These are phyloP conservation scores for Arachis monticola DNA, from an alignment of 331 rosid genomes.

Conservation along the genomic window DNA sequence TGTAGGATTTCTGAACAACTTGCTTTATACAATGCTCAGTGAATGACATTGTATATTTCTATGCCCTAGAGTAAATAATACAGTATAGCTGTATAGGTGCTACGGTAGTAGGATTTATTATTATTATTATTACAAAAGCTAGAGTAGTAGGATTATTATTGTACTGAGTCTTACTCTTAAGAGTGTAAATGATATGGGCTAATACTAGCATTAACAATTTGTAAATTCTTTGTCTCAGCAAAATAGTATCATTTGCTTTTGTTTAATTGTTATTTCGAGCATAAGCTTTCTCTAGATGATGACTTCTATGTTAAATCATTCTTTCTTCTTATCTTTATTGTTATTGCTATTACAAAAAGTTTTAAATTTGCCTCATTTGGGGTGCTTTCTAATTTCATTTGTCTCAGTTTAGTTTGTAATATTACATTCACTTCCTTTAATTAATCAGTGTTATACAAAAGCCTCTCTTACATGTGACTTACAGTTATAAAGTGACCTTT, in stretches of 20 bases:
- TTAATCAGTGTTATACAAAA: no score
- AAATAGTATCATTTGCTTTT: no score
- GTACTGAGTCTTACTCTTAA: not conserved
- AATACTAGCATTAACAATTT: constrained; percentile 15
- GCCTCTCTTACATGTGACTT: no score
- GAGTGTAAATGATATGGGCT: not conserved
- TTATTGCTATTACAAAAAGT: not conserved
- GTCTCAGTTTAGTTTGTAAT: no score
- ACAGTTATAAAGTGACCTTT: no score
- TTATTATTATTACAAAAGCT: no score
- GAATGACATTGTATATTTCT: not conserved
- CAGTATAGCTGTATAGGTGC: no score
- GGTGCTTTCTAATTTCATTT: no score
- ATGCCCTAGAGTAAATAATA: no score
- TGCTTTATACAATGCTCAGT: constrained; percentile 29
- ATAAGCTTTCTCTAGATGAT: constrained; percentile 22
- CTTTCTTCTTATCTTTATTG: constrained; percentile 1
- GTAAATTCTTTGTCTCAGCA: not conserved
- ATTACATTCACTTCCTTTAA: no score
- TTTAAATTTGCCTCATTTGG: no score
- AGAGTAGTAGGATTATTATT: constrained; percentile 19
- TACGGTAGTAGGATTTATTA: no score
- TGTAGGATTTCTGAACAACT: constrained; percentile 18
- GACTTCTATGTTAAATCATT: constrained; percentile 8
- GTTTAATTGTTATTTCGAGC: constrained; percentile 9